phyloP scores from a whole-genome alignment of 495 filamentous ascomycete genomes.

The Aspergillus avenaceus region DNA sequence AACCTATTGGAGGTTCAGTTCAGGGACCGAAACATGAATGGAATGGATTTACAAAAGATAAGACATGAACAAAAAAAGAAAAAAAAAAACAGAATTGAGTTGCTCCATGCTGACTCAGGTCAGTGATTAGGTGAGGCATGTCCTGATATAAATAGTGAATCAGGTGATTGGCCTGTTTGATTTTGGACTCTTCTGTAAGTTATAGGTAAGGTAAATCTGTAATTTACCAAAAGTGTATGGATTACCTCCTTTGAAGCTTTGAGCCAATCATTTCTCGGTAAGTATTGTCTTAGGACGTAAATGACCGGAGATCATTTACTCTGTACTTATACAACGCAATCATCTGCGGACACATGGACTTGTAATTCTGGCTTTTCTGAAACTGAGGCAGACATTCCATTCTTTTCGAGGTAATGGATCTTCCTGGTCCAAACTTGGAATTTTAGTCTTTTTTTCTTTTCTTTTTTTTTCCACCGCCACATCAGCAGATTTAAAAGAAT shows the following conservation, averaged over 20 bases:
- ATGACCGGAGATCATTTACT: too few relatives aligned
- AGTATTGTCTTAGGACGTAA: not conserved
- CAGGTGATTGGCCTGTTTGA: not conserved
- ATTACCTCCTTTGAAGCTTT: too few relatives aligned
- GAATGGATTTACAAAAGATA: too few relatives aligned
- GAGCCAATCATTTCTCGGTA: not conserved
- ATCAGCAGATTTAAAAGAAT: too few relatives aligned
- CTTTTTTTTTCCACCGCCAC: slow-evolving; percentile 12
- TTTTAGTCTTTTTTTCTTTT: too few relatives aligned
- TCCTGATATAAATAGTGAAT: not conserved
- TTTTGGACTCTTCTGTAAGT: too few relatives aligned
- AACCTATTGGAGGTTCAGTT: too few relatives aligned
- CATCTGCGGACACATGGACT: not conserved
- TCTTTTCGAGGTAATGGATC: too few relatives aligned
- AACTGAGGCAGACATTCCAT: not conserved
- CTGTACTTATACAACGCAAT: not conserved
- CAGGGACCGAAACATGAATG: too few relatives aligned
- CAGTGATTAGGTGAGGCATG: not conserved
- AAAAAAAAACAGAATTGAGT: too few relatives aligned
- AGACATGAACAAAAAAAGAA: not conserved
- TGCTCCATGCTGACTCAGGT: too few relatives aligned
- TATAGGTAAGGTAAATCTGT: not conserved
- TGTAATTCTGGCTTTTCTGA: not conserved
- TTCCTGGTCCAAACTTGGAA: not conserved
- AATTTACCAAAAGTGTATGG: too few relatives aligned